A percentile compares a stretch with the other conserved stretches of the same genome.
These are phyloP conservation scores for Mycena pura DNA, from an alignment of 768 basidiomycete species.

Conservation along the genomic window DNA sequence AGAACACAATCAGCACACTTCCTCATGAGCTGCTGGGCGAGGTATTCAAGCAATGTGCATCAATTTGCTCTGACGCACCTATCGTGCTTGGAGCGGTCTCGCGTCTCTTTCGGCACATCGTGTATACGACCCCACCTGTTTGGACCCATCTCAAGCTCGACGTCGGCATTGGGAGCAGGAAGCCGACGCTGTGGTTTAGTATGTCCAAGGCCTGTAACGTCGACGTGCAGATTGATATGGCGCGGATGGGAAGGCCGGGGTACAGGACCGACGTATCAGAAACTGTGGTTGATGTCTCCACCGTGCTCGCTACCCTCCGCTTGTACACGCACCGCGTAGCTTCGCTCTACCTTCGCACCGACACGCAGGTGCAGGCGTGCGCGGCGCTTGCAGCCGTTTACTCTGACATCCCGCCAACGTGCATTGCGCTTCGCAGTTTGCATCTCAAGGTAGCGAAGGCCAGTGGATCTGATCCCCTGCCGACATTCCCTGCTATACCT, in stretches of 20 bases:
- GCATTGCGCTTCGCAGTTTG: conserved; percentile 10
- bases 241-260: not conserved
- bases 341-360: conserved; percentile 25
- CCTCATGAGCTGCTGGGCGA: conserved; percentile 45
- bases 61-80: conserved; percentile 39
- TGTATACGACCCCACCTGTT: conserved; percentile 35
- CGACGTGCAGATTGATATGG: conserved; percentile 29
- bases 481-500: conserved; percentile 14
- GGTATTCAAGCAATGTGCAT: conserved; percentile 38
- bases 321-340: conserved; percentile 24
- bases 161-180: conserved; percentile 27
- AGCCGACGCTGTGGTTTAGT: conserved; percentile 40
- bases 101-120: conserved; percentile 35
- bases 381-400: conserved; percentile 30
- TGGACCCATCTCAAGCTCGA: conserved; percentile 39
- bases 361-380: conserved; percentile 28
- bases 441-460: conserved; percentile 3
- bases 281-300: not conserved
- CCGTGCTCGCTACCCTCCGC: conserved; percentile 11
- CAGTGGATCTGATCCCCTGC: conserved; percentile 8
- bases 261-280: not conserved
- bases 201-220: conserved; percentile 35
- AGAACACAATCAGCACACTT: conserved; percentile 15
- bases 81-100: conserved; percentile 40
- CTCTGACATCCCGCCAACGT: not conserved